Evolutionary conservation across 768 basidiomycete species (phyloP).

Genomic region (Leccinum truebloodii): DNA sequence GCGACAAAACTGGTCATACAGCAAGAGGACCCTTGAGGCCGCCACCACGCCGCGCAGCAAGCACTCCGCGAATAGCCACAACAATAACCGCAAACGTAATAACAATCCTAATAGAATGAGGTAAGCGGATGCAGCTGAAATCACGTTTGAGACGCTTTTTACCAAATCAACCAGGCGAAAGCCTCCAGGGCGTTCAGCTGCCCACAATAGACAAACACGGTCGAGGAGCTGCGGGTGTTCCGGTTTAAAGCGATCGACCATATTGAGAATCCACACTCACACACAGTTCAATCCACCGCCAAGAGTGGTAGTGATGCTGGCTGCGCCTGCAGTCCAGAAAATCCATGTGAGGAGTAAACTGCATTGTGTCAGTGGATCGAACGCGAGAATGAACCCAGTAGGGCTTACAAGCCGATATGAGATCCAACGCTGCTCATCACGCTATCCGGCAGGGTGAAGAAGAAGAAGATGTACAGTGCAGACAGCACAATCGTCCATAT

Average conservation of each 20-base stretch:
- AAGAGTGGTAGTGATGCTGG: conserved; percentile 63
- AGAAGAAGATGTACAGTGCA: conserved; percentile 51
- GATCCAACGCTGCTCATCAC: conserved; percentile 60
- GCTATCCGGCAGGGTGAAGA: conserved; percentile 49
- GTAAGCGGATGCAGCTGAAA: background rate
- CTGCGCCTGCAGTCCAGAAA: conserved; percentile 74
- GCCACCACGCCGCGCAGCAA: conserved; percentile 62
- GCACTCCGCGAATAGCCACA: conserved; percentile 60
- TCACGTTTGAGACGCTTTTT: conserved; percentile 21
- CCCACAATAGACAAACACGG: conserved; percentile 60
- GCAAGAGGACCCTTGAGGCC: conserved; percentile 62
- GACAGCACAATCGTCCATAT: conserved; percentile 68
- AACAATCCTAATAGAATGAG: conserved; percentile 49
- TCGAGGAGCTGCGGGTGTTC: conserved; percentile 36
- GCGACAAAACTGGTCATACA: conserved; percentile 19
- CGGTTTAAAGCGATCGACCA: background rate
- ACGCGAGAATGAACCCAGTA: background rate
- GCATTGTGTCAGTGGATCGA: conserved; percentile 9
- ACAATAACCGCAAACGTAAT: conserved; percentile 60
- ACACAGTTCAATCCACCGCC: conserved; percentile 73
- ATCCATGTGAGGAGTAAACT: conserved; percentile 75
- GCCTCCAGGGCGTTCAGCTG: conserved; percentile 76
- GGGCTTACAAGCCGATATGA: conserved; percentile 62
- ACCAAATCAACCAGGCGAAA: conserved; percentile 80
- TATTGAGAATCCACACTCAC: conserved; percentile 35